A percentile compares a stretch with the other conserved stretches of the same genome.
phyloP scores from a whole-genome alignment of 2,329 filamentous ascomycete genomes.

The Teratosphaeria epicoccoides region DNA sequence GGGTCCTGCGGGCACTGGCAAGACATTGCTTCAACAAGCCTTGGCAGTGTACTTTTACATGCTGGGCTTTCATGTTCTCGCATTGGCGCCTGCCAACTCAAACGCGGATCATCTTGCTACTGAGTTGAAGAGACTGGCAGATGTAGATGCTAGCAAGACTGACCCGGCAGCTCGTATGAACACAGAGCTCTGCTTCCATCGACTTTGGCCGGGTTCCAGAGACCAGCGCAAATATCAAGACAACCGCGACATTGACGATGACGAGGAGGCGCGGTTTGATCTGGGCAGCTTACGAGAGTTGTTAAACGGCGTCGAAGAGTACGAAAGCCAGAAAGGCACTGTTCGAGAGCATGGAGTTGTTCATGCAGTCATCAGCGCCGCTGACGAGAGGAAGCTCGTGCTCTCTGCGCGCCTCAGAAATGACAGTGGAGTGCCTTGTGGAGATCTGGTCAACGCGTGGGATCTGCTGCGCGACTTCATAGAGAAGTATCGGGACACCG shows the following conservation, averaged over 20 bases:
- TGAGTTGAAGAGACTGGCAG: background rate
- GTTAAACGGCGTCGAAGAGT: background rate
- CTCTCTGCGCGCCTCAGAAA: background rate
- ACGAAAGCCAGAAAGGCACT: background rate
- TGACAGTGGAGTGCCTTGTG: background rate
- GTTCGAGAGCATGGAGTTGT: constrained; percentile 1
- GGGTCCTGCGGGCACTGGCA: constrained; percentile 12
- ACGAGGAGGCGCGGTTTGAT: background rate
- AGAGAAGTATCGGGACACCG: background rate
- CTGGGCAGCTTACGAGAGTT: background rate
- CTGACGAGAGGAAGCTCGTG: background rate
- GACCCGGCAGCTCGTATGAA: background rate
- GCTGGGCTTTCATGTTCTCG: constrained; percentile 8
- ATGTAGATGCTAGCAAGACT: background rate
- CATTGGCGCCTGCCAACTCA: constrained; percentile 10
- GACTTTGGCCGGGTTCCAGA: constrained; percentile 7
- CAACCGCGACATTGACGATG: background rate
- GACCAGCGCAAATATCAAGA: constrained; percentile 1
- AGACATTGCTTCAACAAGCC: constrained; percentile 11
- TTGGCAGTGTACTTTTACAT: constrained; percentile 11
- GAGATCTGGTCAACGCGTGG: background rate
- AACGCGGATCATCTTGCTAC: constrained; percentile 8
- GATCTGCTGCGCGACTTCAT: constrained; percentile 1
- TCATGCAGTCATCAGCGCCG: constrained; percentile 1
- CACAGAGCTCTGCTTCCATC: constrained; percentile 1